phyloP scores from a whole-genome alignment of 495 filamentous ascomycete species.

The Trypethelium eluteriae region DNA sequence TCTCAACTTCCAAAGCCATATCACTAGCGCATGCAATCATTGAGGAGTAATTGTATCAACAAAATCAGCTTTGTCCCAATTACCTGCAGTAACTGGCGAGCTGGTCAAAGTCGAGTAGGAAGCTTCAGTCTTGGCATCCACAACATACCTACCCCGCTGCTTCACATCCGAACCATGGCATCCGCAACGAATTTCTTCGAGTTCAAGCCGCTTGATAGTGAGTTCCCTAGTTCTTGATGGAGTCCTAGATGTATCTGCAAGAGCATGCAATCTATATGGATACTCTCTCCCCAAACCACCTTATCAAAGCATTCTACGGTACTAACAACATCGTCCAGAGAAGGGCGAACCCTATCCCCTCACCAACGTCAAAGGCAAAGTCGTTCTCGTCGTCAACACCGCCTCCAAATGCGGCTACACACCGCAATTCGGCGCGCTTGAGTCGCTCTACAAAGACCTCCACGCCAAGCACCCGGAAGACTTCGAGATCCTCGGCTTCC shows the following conservation, averaged over 20 bases:
- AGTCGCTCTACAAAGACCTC: conserved; percentile 78
- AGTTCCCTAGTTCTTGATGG: conserved; percentile 12
- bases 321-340: conserved; percentile 44
- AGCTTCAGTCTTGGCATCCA: background rate
- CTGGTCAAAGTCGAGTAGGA: background rate
- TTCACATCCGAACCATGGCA: conserved; percentile 54
- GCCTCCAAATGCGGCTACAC: conserved; percentile 99
- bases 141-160: conserved; percentile 6
- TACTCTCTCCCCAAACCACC: too few species aligned
- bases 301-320: too few species aligned
- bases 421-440: conserved; percentile 86
- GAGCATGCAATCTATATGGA: too few species aligned
- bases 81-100: background rate
- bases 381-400: conserved; percentile 95
- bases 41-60: background rate
- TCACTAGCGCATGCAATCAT: background rate
- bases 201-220: conserved; percentile 62
- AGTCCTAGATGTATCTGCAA: too few species aligned
- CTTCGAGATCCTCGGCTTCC: conserved; percentile 87
- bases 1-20: background rate
- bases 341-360: conserved; percentile 66
- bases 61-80: background rate
- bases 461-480: conserved; percentile 58
- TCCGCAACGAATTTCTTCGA: conserved; percentile 87
- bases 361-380: conserved; percentile 68